These are phyloP conservation scores for Acrodontium crateriforme DNA, from an alignment of 2,329 filamentous ascomycete species.

Conservation along the genomic window DNA sequence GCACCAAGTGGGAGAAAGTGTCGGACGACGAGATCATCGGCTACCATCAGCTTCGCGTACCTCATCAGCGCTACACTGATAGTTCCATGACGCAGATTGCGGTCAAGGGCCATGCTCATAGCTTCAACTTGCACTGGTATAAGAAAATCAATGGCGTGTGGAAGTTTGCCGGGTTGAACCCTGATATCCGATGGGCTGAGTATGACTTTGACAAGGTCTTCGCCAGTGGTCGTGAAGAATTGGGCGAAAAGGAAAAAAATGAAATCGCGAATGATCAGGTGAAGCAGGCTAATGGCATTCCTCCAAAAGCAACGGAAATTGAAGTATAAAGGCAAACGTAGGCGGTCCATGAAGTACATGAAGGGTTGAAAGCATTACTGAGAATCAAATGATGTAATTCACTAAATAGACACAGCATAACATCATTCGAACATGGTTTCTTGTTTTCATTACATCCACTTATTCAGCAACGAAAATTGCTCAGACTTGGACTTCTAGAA, in stretches of 20 bases:
- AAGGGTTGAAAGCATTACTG: too few species aligned
- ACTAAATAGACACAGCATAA: too few species aligned
- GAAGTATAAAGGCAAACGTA: too few species aligned
- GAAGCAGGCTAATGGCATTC: neutral
- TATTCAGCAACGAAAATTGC: too few species aligned
- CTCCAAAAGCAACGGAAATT: neutral
- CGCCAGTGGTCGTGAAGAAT: slow-evolving; percentile 32
- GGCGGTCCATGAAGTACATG: too few species aligned
- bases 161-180: slow-evolving; percentile 43
- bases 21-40: slow-evolving; percentile 36
- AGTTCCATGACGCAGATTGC: slow-evolving; percentile 31
- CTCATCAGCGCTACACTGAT: slow-evolving; percentile 43
- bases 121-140: slow-evolving; percentile 41
- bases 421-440: too few species aligned
- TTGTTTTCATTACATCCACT: too few species aligned
- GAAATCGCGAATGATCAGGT: neutral
- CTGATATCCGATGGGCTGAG: slow-evolving; percentile 42
- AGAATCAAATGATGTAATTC: too few species aligned
- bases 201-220: slow-evolving; percentile 44
- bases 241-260: neutral
- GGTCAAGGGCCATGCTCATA: slow-evolving; percentile 44
- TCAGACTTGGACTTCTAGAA: slow-evolving; percentile 33
- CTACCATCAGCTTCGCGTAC: slow-evolving; percentile 44
- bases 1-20: slow-evolving; percentile 38
- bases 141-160: slow-evolving; percentile 43